Conservation (phyloP, 352 stramenopile genomes). For the Pythium brachiatum region DNA sequence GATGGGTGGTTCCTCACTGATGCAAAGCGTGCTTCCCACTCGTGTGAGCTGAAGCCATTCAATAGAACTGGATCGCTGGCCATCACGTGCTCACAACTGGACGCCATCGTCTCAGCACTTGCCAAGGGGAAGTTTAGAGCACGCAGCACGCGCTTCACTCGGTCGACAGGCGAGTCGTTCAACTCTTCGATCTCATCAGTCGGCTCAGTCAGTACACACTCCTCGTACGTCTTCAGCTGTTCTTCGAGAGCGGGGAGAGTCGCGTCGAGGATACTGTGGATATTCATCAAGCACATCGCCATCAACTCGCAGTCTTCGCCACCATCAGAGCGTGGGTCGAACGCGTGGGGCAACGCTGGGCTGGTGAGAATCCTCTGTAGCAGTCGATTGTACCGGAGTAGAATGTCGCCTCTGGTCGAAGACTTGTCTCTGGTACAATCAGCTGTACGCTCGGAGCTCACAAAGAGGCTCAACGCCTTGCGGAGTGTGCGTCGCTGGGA, state of each 20-base stretch:
- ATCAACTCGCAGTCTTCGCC: conserved; percentile 42
- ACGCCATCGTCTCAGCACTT: conserved; percentile 31
- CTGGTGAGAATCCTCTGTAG: not conserved
- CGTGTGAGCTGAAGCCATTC: conserved; percentile 38
- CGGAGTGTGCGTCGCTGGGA: conserved; percentile 3
- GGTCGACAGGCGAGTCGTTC: conserved; percentile 1
- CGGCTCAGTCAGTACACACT: not conserved
- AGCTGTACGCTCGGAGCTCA: not conserved
- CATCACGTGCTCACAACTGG: conserved; percentile 25
- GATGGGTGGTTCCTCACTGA: not conserved
- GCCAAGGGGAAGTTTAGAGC: conserved; percentile 43
- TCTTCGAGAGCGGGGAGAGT: conserved; percentile 30
- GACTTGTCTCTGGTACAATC: not conserved
- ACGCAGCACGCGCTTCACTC: conserved; percentile 33
- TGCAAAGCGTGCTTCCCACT: conserved; percentile 34
- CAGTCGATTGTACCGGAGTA: conserved; percentile 5
- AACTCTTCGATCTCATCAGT: conserved; percentile 5
- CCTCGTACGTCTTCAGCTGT: conserved; percentile 17
- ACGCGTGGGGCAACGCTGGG: not conserved
- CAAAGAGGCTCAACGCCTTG: not conserved
- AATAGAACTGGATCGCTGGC: conserved; percentile 32
- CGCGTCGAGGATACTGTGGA: conserved; percentile 58
- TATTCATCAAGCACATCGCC: conserved; percentile 54
- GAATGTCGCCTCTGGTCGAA: not conserved
- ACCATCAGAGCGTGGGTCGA: not conserved